Evolutionary conservation across 2,329 filamentous ascomycete genomes (phyloP).

Genomic region (Ceratocystis cacaofunesta): DNA sequence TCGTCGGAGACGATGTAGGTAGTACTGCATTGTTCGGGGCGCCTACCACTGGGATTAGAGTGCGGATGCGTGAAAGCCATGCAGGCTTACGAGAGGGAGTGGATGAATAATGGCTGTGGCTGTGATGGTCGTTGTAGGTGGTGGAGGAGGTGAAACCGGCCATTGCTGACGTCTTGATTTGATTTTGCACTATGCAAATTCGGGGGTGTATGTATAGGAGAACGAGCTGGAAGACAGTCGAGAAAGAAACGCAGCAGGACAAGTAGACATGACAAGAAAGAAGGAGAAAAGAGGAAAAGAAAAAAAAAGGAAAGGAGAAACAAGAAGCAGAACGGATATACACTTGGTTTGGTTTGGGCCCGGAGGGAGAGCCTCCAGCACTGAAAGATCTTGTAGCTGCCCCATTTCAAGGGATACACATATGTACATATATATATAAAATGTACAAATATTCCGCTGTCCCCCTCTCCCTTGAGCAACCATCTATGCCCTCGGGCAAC

Average conservation of each 20-base stretch:
- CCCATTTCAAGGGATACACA: background rate
- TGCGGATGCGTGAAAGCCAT: conserved; percentile 16
- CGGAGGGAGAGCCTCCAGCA: too few species aligned
- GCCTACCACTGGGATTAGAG: conserved; percentile 9
- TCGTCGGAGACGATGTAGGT: background rate
- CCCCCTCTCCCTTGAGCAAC: background rate
- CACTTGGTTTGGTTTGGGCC: too few species aligned
- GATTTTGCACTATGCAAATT: background rate
- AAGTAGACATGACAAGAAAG: too few species aligned
- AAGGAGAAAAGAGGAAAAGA: too few species aligned
- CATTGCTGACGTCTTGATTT: background rate
- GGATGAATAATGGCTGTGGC: background rate
- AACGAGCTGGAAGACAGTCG: background rate
- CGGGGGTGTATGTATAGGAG: background rate
- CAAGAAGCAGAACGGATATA: too few species aligned
- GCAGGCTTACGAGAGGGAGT: conserved; percentile 1
- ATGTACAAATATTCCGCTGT: background rate
- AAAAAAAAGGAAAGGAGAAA: too few species aligned
- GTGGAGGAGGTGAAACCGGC: background rate
- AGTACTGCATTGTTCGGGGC: background rate
- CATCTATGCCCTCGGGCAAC: background rate
- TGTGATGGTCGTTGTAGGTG: background rate
- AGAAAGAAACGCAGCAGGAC: too few species aligned
- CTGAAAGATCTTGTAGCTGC: too few species aligned
- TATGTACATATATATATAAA: background rate